These are phyloP conservation scores for Geranomyces variabilis DNA, from an alignment of 192 early-diverging fungal species.

Conservation along the genomic window DNA sequence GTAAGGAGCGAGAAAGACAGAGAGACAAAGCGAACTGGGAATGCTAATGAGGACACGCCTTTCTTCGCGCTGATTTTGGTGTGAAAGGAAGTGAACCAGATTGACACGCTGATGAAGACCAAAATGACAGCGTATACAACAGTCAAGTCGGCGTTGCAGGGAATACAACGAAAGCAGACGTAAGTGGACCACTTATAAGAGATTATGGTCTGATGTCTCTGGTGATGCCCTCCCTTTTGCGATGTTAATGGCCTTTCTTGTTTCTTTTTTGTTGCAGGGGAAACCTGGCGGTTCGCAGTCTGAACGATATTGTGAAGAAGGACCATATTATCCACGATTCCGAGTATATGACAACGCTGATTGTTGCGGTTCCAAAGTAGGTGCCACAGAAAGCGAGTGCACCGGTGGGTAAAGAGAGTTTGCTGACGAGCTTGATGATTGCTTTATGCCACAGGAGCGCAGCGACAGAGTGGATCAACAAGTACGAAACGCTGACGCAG, in stretches of 20 bases:
- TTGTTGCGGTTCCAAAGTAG: constrained; percentile 95
- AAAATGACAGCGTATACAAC: constrained; percentile 87
- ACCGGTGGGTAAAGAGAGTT: too few species aligned
- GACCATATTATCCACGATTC: constrained; percentile 91
- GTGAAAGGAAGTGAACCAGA: constrained; percentile 77
- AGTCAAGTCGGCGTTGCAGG: constrained; percentile 78
- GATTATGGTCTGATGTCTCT: too few species aligned
- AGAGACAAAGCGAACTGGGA: background rate
- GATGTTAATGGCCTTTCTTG: background rate
- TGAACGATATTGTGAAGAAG: constrained; percentile 89
- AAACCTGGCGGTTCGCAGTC: constrained; percentile 86
- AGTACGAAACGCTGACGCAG: constrained; percentile 87
- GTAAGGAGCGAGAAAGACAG: too few species aligned
- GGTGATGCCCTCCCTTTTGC: too few species aligned
- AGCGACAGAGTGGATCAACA: constrained; percentile 76
- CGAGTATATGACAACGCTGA: constrained; percentile 87
- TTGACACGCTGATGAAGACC: constrained; percentile 88
- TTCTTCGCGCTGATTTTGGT: background rate
- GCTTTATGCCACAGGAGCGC: background rate
- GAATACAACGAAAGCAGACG: constrained; percentile 83
- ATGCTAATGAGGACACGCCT: background rate
- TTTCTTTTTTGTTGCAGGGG: constrained; percentile 32
- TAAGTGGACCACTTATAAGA: constrained; percentile 40
- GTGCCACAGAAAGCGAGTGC: background rate
- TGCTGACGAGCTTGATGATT: too few species aligned